A percentile compares a stretch with the other conserved stretches of the same genome.
Evolutionary conservation across 192 early-diverging fungal species (phyloP).

Genomic region (Podila minutissima): DNA sequence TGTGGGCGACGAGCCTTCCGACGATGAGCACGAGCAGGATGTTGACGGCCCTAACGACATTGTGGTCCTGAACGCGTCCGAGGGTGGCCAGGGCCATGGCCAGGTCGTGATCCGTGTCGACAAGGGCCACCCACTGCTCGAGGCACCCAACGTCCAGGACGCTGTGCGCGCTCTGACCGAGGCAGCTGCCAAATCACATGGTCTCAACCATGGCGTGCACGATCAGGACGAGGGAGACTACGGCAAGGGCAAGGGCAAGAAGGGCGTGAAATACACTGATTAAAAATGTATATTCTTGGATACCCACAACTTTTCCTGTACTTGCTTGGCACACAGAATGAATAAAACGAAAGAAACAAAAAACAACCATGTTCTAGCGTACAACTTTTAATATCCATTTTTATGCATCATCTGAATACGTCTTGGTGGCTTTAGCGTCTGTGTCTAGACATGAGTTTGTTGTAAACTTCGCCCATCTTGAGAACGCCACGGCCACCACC

Average conservation of each 20-base stretch:
- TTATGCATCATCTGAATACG: too few relatives aligned
- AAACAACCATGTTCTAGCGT: not conserved
- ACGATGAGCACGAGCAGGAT: conserved; percentile 1
- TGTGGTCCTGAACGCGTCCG: conserved; percentile 13
- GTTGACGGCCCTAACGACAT: not conserved
- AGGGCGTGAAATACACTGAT: not conserved
- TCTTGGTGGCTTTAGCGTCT: conserved; percentile 18
- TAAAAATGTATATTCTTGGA: not conserved
- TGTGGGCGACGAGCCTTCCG: conserved; percentile 11
- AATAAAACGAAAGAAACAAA: not conserved
- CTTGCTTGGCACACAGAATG: not conserved
- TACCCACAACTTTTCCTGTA: not conserved
- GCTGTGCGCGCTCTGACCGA: conserved; percentile 17
- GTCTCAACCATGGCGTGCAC: conserved; percentile 6
- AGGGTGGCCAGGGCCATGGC: conserved; percentile 10
- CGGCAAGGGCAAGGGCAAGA: conserved; percentile 28
- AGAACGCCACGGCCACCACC: conserved; percentile 26
- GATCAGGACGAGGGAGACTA: conserved; percentile 1
- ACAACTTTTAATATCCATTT: not conserved
- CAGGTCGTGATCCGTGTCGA: conserved; percentile 20
- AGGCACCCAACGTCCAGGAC: conserved; percentile 31
- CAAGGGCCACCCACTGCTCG: conserved; percentile 34
- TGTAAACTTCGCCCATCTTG: conserved; percentile 50
- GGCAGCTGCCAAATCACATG: conserved; percentile 38
- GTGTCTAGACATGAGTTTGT: conserved; percentile 48